Evolutionary conservation across 768 basidiomycete species (phyloP), one percentile per base, ranked within the genome.

Genomic region (Pleurotus citrinopileatus): DNA sequence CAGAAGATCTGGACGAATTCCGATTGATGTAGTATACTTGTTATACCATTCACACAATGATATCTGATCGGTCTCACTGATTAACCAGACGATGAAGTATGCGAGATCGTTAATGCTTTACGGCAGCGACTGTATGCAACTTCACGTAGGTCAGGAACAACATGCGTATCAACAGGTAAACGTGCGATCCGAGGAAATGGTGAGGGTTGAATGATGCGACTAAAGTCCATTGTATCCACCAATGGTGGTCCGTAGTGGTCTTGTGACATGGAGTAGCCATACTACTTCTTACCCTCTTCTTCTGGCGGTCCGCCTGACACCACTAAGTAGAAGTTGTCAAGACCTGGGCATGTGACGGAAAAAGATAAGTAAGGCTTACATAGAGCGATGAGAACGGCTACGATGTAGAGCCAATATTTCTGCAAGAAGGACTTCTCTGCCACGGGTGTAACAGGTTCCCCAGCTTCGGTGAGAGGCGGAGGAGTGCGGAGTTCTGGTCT

Each of bases 401-500:
- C 71, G 32, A 91, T 79, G 61, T 93, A 94, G 68, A 94, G 74
- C 94, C 94, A 95, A 67, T 95, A 95, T 66, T 94, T 94, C 63
- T 91, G 88, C 37, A 94, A 54, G 68, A 94, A 91, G 9, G 83
- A 73, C 68, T 93, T 89, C 63, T 95, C 91, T 0, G 79, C 77
- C 28, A 73, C 65, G 0, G 84, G 80, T 54, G 75, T 65, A 20
- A 88, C 72, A 17, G 82, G 79, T 61, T 83, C 79, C 42, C 38
- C 38, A 26, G 52, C 19, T 38, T 91, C 91, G n/a, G 82, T 83
- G 20, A 91, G 66, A 3, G 81, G 83, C 7, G 87, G 87, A 7
- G 89, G 89, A 1, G 75, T 69, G 51, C 81, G 83, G 34, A 92
- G 75, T 55, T 81, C 80, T 40, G 87, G 88, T 54, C 91, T 92